Percentiles rank a stretch among this genome's conserved stretches.
Evolutionary conservation across 441 rosid species (phyloP).

Genomic region (Geranium incanum): DNA sequence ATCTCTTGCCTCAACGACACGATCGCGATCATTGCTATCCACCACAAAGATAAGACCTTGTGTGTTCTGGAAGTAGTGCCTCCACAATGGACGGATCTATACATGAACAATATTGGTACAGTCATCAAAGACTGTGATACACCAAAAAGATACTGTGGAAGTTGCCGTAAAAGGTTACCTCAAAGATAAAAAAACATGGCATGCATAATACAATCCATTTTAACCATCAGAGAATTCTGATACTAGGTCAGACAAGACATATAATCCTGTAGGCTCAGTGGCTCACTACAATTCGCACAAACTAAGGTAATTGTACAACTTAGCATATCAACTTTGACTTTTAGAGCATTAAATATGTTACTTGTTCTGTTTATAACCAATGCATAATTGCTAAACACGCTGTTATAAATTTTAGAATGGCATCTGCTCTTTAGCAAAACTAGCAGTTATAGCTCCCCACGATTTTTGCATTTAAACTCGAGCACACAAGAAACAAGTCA

Average conservation of each 20-base stretch:
- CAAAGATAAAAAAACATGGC: too few relatives aligned
- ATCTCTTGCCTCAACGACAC: conserved; percentile 15
- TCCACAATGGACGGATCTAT: conserved; percentile 27
- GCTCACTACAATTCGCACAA: background rate
- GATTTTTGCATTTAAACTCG: background rate
- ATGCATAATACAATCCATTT: too few relatives aligned
- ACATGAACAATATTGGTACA: conserved; percentile 3
- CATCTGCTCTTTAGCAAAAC: too few relatives aligned
- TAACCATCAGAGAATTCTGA: too few relatives aligned
- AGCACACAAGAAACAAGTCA: background rate
- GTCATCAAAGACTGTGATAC: background rate
- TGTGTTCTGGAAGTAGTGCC: conserved; percentile 28
- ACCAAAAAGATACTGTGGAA: background rate
- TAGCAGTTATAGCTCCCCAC: background rate
- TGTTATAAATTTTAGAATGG: too few relatives aligned
- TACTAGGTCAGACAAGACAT: too few relatives aligned
- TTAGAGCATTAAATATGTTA: too few relatives aligned
- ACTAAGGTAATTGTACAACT: background rate
- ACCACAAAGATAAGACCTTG: conserved; percentile 28
- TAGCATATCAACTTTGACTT: background rate
- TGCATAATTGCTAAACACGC: background rate
- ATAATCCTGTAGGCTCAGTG: too few relatives aligned
- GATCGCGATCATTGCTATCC: conserved; percentile 25
- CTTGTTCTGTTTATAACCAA: background rate
- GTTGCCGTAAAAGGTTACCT: background rate